Evolutionary conservation across 2,329 filamentous ascomycete species (phyloP), one percentile per base, ranked within the genome.

Genomic region (Colletotrichum australisinense): DNA sequence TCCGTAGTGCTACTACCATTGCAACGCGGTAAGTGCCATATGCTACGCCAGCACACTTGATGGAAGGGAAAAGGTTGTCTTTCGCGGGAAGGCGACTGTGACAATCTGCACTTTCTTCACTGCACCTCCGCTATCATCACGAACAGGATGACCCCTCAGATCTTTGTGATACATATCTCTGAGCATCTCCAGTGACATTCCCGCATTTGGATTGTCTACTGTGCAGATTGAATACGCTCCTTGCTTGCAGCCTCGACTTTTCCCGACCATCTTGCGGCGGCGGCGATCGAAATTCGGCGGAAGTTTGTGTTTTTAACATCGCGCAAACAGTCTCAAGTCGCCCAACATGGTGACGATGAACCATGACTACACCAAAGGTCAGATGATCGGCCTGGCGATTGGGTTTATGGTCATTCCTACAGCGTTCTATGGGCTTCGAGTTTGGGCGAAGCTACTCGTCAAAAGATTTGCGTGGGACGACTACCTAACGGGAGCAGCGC

Each of bases 401-500:
- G 66, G 57, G 1, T 75, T 75, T 46, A 75, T 70, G 70, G 57
- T 73, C 26, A 65, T 73, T 49, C 67, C 73, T 7, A 69, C 57
- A 9, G 35, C 65, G 3, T 75, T 75, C 8, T 75, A 73, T 11
- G 58, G 38, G 1, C 35, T 75, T 19, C 70, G 73, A 9, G 53
- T 75, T 4, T 75, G 73, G 73, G 73, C 73, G 38, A 73, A 72
- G 67, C 24, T 75, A 14, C 59, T 75, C 5, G 72, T 73, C 70
- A 67, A 73, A 19, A 67, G 73, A 2, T 64, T 75, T 24, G 72
- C 73, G 0, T 63, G 63, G 70, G 73, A 75, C 14, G 73, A 75
- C 26, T 75, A 75, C 53, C 66, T 75, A 1, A 56, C 66, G 0
- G 73, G 73, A 16, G 71, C 63, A 3, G 73, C 70, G 24, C 62